These are phyloP conservation scores for Melampsora occidentalis DNA, from an alignment of 1,284 basidiomycete genomes.

Conservation along the genomic window DNA sequence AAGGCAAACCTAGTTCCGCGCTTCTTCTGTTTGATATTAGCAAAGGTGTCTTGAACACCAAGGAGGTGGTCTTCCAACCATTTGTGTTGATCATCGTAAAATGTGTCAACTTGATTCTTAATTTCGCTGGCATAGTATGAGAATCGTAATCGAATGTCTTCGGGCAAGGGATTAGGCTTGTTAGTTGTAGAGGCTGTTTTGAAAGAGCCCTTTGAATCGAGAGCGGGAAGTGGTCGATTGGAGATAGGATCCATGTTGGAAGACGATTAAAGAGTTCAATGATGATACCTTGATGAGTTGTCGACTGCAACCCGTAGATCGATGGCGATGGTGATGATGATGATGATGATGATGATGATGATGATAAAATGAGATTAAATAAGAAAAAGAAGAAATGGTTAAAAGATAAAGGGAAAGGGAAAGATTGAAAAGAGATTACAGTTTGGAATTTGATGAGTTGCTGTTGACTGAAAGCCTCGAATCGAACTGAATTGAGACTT, in stretches of 20 bases:
- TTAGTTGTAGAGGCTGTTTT: neutral
- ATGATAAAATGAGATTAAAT: too few relatives aligned
- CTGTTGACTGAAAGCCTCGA: too few relatives aligned
- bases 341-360: too few relatives aligned
- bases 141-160: constrained; percentile 39
- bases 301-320: too few relatives aligned
- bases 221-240: neutral
- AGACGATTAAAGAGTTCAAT: neutral
- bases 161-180: constrained; percentile 16
- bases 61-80: constrained; percentile 43
- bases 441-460: too few relatives aligned
- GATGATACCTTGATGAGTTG: too few relatives aligned
- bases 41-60: constrained; percentile 29
- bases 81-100: constrained; percentile 37
- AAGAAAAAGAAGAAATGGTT: too few relatives aligned
- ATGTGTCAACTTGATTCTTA: constrained; percentile 35
- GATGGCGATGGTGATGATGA: too few relatives aligned
- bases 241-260: neutral
- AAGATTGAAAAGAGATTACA: too few relatives aligned
- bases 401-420: too few relatives aligned
- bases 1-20: constrained; percentile 20
- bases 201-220: neutral
- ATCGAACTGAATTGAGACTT: too few relatives aligned
- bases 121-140: constrained; percentile 42
- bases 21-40: constrained; percentile 33